Conservation (phyloP, 768 basidiomycete genomes). For the Pholiota conissans region DNA sequence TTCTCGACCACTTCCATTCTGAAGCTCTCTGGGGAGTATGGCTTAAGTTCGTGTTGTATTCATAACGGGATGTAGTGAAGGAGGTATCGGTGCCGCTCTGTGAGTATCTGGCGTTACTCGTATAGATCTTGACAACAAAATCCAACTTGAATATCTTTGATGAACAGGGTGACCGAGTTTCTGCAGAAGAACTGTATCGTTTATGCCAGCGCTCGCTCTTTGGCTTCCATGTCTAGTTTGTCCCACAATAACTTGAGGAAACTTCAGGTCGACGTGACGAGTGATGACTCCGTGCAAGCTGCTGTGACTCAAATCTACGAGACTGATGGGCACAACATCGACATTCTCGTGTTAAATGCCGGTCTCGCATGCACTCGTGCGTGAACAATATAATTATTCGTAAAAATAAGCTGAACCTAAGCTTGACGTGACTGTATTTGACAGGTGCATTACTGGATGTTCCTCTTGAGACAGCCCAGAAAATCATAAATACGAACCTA, state of each 20-base stretch:
- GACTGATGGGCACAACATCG: neutral
- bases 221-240: neutral
- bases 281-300: neutral
- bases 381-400: neutral
- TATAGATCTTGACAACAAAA: neutral
- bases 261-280: neutral
- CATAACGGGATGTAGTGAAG: slow-evolving; percentile 2
- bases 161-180: neutral
- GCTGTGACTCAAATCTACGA: neutral
- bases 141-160: neutral
- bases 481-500: neutral
- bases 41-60: neutral
- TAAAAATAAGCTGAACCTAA: too few relatives aligned
- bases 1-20: neutral
- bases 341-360: neutral
- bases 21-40: neutral
- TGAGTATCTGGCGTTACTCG: neutral
- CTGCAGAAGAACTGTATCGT: neutral
- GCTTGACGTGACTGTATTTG: neutral
- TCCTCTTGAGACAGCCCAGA: neutral
- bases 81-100: slow-evolving; percentile 3
- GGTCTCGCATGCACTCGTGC: neutral
- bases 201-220: neutral
- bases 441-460: neutral
- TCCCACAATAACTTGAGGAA: neutral